phyloP scores from a whole-genome alignment of 139 green algal species.

The Closterium sp. region DNA sequence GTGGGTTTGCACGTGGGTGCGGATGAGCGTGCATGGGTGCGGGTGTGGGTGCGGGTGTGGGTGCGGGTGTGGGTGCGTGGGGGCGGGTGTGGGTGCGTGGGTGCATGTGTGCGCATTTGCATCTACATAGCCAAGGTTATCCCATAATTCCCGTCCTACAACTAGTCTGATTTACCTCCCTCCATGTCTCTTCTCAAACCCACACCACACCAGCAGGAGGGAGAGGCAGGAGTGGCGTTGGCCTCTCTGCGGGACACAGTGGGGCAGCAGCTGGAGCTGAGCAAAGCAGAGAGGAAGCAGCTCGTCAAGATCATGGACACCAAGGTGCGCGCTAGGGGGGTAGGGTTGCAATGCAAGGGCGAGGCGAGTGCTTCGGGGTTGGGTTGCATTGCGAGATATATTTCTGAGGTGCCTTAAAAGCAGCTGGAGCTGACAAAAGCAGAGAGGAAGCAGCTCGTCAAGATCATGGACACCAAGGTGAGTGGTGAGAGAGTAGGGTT shows the following conservation, averaged over 20 bases:
- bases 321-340: neutral
- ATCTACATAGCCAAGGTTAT: neutral
- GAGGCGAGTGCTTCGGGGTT: too few relatives aligned
- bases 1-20: neutral
- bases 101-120: neutral
- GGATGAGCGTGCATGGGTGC: neutral
- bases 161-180: too few relatives aligned
- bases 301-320: neutral
- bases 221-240: neutral
- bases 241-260: neutral
- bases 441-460: too few relatives aligned
- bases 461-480: too few relatives aligned
- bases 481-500: too few relatives aligned
- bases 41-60: neutral
- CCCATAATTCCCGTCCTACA: neutral
- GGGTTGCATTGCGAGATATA: too few relatives aligned
- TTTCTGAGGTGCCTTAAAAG: too few relatives aligned
- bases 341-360: too few relatives aligned
- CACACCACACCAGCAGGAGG: neutral
- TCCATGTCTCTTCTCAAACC: neutral
- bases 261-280: neutral
- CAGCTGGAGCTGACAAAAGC: too few relatives aligned
- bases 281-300: neutral
- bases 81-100: too few relatives aligned
- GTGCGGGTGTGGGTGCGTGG: neutral